Base-by-base conservation (phyloP, 1,139 yeast species). In the Williopsis jadinii region DNA sequence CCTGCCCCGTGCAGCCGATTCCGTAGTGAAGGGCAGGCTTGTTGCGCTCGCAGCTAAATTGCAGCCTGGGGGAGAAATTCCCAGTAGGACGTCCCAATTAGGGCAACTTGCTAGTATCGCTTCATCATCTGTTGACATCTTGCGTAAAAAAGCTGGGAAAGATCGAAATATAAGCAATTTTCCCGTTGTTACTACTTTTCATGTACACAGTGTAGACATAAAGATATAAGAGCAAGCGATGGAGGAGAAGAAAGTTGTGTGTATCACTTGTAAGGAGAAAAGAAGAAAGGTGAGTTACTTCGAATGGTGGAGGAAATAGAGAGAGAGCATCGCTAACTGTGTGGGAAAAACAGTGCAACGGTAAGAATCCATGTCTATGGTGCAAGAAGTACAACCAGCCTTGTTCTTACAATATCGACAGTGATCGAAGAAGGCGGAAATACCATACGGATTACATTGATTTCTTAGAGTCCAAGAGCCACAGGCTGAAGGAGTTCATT, bases 401-500 rank as follows among this genome's bases (percentile, higher is more conserved):
- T 10, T 39, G 39, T n/a, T 19, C 38, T 11, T 36, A 32, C 26
- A 12, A 13, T 9, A n/a, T 35, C 10, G 39, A 39, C 19, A 31
- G 39, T 24, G 63, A 59, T 36, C 41, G 60, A 36, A 44, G 63
- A 41, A 42, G 62, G 32, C 38, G 63, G 19, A 59, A 59, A 38
- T 59, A 56, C 40, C 57, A 58, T 39, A 52, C 61, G 2, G 59
- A 55, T 38, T 59, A 59, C 33, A 52, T 58, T 3, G 53, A 50
- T 19, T 50, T 53, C 29, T 45, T 59, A n/a, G 59, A 55, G 29
- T 44, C 47, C 10, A 54, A 52, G 35, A 44, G 55, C 0, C 35
- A 37, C 0, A 46, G 40, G 6, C 42, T 58, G 24, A 53, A 53
- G 29, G 32, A 37, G 11, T 56, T 59, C 38, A 52, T 59, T n/a